Evolutionary conservation across 257 asterid genomes (phyloP).

Genomic region (Nicotiana tomentosiformis): DNA sequence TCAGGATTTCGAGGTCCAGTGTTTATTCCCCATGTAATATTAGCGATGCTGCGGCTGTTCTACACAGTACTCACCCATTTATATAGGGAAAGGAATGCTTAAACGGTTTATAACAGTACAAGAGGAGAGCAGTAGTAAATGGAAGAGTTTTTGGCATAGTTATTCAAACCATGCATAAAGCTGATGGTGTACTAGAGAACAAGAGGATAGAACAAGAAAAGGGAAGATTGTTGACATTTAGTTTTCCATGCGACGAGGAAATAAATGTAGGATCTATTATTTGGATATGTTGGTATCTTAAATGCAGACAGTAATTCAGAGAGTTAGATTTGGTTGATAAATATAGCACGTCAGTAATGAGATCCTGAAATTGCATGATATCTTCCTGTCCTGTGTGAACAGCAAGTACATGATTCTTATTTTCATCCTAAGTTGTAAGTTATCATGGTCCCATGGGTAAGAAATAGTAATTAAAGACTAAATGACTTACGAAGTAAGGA

Average conservation of each 20-base stretch:
- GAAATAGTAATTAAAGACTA: not conserved
- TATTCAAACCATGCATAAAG: not conserved
- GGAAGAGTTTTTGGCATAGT: not conserved
- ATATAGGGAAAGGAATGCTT: not conserved
- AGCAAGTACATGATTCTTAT: not conserved
- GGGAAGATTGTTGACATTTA: not conserved
- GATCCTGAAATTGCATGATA: not conserved
- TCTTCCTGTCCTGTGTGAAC: not conserved
- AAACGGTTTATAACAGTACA: not conserved
- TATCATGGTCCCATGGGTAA: not conserved
- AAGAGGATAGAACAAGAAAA: not conserved
- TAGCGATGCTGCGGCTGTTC: not conserved
- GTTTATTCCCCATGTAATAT: no score
- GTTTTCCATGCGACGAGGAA: not conserved
- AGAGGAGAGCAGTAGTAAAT: not conserved
- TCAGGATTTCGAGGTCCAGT: not conserved
- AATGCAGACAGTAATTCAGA: not conserved
- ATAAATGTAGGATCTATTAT: not conserved
- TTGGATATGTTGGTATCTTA: no score
- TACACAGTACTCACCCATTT: not conserved
- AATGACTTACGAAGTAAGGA: not conserved
- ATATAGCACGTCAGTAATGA: not conserved
- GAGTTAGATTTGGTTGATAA: not conserved
- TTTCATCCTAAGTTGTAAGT: not conserved
- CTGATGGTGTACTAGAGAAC: not conserved